Base-by-base conservation (phyloP, 2,329 filamentous ascomycete genomes). In the Penicillium occitanis region DNA sequence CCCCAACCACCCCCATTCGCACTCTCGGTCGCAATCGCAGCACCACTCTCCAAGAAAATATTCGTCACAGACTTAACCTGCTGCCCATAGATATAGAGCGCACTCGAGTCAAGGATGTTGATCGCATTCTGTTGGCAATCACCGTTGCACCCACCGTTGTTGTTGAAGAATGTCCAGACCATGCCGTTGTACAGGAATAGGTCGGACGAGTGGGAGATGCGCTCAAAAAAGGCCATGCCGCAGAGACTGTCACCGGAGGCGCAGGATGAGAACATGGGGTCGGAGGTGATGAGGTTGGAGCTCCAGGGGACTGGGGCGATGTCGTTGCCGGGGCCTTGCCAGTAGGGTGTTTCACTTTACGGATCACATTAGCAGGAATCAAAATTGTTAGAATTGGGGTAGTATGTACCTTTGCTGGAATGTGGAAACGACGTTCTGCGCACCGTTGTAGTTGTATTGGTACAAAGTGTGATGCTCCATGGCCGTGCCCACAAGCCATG, bases 391-490 rank as follows among this genome's bases (percentile, higher is more conserved):
- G 25, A 25, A 3, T n/a, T 17, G 17, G 40, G 40, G 40, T 6
- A 5, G 8, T 17, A 35, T 17, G 4, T 65, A 65, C 65, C 65
- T 66, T 74, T 87, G 69, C 48, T 70, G 67, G n/a, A 68, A 64
- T 8, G 80, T 80, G 14, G 84, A 77, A 63, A 84, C 78, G 8
- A 87, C 80, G 67, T 85, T 85, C 63, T 77, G 71, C 0, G 85
- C 84, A 42, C 77, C 76, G 67, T 81, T 74, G 66, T 86, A 76
- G 59, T 84, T 81, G 72, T 85, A 84, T 69, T 86, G 81, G 73
- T 87, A 87, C 40, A 87, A 73, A 5, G 79, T 77, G 75, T 82
- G 83, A 72, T 87, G 85, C 72, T 87, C 85, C 30, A 80, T 82
- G 0, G 80, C 80, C 2, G 82, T 84, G 33, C 83, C 84, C 58